Conservation (phyloP, 352 stramenopile genomes). For the Pythium phragmiticola region DNA sequence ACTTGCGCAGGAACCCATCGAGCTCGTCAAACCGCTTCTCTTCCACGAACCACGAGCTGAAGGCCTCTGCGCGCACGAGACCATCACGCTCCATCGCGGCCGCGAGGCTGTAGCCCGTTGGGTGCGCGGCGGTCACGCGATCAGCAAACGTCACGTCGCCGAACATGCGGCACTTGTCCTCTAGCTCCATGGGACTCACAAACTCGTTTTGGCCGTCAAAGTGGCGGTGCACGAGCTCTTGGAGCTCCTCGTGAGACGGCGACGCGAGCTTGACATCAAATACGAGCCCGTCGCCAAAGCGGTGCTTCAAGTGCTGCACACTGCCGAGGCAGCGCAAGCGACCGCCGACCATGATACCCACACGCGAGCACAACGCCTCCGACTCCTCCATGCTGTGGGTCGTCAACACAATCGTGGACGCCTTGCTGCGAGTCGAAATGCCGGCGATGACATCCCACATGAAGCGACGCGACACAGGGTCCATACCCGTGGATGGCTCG, state of each 20-base stretch:
- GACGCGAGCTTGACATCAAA: slow-evolving; percentile 67
- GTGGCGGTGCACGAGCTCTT: slow-evolving; percentile 29
- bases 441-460: slow-evolving; percentile 95
- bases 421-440: slow-evolving; percentile 65
- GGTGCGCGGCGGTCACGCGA: slow-evolving; percentile 47
- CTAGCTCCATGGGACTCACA: slow-evolving; percentile 43
- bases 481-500: slow-evolving; percentile 90
- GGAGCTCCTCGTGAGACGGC: slow-evolving; percentile 30
- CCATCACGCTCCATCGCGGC: slow-evolving; percentile 54
- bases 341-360: slow-evolving; percentile 92
- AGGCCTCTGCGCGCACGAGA: slow-evolving; percentile 35
- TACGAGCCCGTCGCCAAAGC: slow-evolving; percentile 94
- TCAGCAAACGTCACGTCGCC: slow-evolving; percentile 30
- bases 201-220: slow-evolving; percentile 23
- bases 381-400: slow-evolving; percentile 97
- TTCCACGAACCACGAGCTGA: slow-evolving; percentile 63
- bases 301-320: slow-evolving; percentile 94
- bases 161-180: slow-evolving; percentile 42
- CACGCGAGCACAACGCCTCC: slow-evolving; percentile 93
- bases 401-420: slow-evolving; percentile 89
- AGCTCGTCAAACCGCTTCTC: slow-evolving; percentile 55
- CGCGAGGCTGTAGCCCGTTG: slow-evolving; percentile 63
- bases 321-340: slow-evolving; percentile 79
- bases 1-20: slow-evolving; percentile 39
- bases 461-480: slow-evolving; percentile 92